Evolutionary conservation across 2,329 filamentous ascomycete species (phyloP).

Genomic region (Penicillium sp.): DNA sequence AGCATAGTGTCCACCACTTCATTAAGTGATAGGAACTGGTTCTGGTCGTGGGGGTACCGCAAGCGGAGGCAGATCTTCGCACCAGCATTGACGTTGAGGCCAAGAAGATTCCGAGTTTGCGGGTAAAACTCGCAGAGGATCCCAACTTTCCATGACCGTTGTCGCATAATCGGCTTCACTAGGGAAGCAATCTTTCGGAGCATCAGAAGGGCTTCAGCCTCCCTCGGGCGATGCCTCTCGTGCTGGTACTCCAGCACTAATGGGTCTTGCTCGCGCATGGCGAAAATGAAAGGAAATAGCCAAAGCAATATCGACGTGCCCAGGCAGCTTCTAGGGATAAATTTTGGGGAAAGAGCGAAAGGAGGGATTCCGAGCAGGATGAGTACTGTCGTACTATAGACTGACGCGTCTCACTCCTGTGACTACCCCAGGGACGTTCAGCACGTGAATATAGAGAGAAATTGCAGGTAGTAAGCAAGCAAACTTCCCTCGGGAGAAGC

Average conservation of each 20-base stretch:
- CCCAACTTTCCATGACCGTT: slow-evolving; percentile 77
- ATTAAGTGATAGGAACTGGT: slow-evolving; percentile 80
- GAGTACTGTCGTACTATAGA: not conserved
- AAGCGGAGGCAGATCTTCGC: slow-evolving; percentile 82
- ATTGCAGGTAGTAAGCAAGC: not conserved
- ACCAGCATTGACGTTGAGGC: slow-evolving; percentile 79
- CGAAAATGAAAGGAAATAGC: slow-evolving; percentile 9
- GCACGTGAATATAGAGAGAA: not conserved
- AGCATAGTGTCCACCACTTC: slow-evolving; percentile 88
- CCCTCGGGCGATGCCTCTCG: slow-evolving; percentile 54
- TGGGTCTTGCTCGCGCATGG: slow-evolving; percentile 53
- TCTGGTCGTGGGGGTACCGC: slow-evolving; percentile 74
- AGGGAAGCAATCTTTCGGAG: slow-evolving; percentile 83
- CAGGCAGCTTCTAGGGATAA: not conserved
- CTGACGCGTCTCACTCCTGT: not conserved
- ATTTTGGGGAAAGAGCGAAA: not conserved
- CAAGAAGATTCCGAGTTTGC: slow-evolving; percentile 72
- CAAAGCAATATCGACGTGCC: not conserved
- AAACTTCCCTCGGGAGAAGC: not conserved
- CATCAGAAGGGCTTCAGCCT: slow-evolving; percentile 60
- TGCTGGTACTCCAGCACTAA: slow-evolving; percentile 58
- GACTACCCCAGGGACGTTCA: not conserved
- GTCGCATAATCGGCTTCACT: slow-evolving; percentile 94
- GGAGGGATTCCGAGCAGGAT: not conserved
- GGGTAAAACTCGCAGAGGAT: slow-evolving; percentile 87